phyloP scores from a whole-genome alignment of 345 rosid species.

The Arabidopsis thaliana region DNA sequence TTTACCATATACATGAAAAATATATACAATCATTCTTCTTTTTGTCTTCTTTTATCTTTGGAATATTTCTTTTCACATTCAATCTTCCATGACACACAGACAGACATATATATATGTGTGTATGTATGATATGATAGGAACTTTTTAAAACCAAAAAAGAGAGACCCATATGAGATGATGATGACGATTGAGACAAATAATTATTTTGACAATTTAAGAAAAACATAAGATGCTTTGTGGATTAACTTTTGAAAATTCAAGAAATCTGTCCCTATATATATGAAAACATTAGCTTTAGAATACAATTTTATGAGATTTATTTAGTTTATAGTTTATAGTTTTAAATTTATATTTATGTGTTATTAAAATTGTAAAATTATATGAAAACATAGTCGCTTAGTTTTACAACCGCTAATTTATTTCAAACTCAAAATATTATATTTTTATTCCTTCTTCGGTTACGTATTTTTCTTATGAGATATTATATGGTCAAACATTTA shows the following conservation, averaged over 20 bases:
- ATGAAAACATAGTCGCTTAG: background rate
- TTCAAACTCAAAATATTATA: background rate
- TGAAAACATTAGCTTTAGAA: background rate
- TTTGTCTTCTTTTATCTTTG: constrained; percentile 41
- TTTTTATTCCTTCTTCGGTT: background rate
- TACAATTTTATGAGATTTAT: background rate
- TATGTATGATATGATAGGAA: constrained; percentile 34
- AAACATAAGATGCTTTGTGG: constrained; percentile 25
- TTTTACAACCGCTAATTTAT: background rate
- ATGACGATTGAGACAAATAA: constrained; percentile 45
- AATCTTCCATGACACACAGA: constrained; percentile 29
- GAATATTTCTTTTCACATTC: constrained; percentile 43
- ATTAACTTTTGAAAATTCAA: constrained; percentile 30
- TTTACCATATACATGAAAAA: constrained; percentile 41
- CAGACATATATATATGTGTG: background rate
- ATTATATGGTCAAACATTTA: constrained; percentile 10
- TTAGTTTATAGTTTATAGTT: constrained; percentile 15
- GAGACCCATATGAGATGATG: constrained; percentile 45
- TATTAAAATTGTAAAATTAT: too few relatives aligned
- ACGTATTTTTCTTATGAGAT: background rate
- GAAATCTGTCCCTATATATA: constrained; percentile 7
- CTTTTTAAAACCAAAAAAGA: constrained; percentile 34
- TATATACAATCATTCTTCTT: constrained; percentile 46
- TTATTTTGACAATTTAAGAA: constrained; percentile 21
- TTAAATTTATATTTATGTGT: background rate